These are phyloP conservation scores for Amyloporia xantha DNA, from an alignment of 768 basidiomycete genomes.

Conservation along the genomic window DNA sequence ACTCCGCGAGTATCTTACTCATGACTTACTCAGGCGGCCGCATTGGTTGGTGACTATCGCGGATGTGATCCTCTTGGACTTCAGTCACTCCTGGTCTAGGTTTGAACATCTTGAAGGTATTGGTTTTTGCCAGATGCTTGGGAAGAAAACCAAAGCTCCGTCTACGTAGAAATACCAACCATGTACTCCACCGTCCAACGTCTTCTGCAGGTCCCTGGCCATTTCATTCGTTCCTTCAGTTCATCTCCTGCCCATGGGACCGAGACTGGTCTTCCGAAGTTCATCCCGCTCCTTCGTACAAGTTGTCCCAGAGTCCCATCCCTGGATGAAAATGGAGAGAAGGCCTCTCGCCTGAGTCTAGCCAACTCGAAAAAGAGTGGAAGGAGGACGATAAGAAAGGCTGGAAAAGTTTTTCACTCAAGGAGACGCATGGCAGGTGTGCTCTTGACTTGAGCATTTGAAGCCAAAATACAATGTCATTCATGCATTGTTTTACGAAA, in stretches of 20 bases:
- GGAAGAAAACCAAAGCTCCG: no score
- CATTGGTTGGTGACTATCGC: not conserved
- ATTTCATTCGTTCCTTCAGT: constrained; percentile 1
- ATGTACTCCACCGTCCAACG: constrained; percentile 1
- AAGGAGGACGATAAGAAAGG: constrained; percentile 27
- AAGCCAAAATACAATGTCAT: not conserved
- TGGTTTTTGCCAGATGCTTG: no score
- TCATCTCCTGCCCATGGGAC: not conserved
- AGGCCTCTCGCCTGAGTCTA: constrained; percentile 21
- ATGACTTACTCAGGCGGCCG: not conserved
- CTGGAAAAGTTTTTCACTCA: constrained; percentile 34
- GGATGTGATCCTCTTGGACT: not conserved
- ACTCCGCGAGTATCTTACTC: not conserved
- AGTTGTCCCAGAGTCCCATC: constrained; percentile 31
- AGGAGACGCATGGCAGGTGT: constrained; percentile 4
- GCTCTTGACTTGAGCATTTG: constrained; percentile 6
- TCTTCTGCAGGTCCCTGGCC: not conserved
- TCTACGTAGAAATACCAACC: no score
- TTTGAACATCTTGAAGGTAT: no score
- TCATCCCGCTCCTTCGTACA: constrained; percentile 23
- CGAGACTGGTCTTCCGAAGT: constrained; percentile 1
- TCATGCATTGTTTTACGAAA: not conserved
- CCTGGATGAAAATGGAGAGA: constrained; percentile 39
- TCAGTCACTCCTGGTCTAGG: not conserved
- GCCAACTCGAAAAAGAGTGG: constrained; percentile 22